phyloP scores from a whole-genome alignment of 768 basidiomycete species.

The Albatrellus ellisii region DNA sequence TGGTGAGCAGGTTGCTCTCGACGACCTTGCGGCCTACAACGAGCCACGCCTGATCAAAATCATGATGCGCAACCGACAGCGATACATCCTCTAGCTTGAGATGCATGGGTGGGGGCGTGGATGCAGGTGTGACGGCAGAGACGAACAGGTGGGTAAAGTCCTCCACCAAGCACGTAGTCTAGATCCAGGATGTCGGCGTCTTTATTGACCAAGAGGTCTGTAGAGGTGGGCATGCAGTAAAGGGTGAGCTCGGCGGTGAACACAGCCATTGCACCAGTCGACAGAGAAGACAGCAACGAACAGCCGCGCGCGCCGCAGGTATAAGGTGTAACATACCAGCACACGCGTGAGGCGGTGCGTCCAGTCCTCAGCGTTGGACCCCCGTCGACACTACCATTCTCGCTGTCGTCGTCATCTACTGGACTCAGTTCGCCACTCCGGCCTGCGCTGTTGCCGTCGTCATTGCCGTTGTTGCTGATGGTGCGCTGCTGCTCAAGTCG shows the following conservation, averaged over 20 bases:
- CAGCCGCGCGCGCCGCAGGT: constrained; percentile 19
- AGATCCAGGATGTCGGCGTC: background rate
- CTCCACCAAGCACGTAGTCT: no score
- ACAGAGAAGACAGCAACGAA: constrained; percentile 26
- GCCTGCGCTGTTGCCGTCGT: background rate
- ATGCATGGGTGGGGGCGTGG: constrained; percentile 14
- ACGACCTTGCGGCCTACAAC: constrained; percentile 36
- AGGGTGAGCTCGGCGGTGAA: background rate
- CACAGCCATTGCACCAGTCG: background rate
- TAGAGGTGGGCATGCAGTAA: background rate
- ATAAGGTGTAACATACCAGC: constrained; percentile 25
- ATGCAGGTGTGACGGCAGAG: background rate
- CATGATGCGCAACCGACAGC: constrained; percentile 18
- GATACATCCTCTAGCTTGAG: constrained; percentile 22
- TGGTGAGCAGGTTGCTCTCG: constrained; percentile 32
- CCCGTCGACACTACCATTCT: background rate
- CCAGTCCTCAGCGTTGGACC: background rate
- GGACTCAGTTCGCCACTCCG: background rate
- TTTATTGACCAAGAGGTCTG: background rate
- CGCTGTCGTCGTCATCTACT: background rate
- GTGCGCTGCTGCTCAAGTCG: background rate
- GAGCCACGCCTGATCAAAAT: constrained; percentile 39
- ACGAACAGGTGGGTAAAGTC: background rate
- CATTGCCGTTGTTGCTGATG: background rate
- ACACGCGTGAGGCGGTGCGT: constrained; percentile 22